Conservation (phyloP, 768 basidiomycete genomes). For the Dictyophora rubrovolvata region DNA sequence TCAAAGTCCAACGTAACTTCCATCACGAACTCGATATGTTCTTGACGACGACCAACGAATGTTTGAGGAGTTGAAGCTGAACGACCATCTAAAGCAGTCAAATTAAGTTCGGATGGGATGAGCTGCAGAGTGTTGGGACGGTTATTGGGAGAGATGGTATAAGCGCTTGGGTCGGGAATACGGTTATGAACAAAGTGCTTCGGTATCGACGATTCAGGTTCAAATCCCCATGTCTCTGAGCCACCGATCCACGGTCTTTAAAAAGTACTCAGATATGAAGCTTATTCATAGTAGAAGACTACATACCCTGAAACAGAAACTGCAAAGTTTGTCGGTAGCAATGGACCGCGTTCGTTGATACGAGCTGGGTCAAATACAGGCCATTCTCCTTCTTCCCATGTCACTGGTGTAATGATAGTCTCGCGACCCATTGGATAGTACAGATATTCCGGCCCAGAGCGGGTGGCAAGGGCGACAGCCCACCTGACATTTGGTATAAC, state of each 20-base stretch:
- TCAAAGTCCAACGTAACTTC: conserved; percentile 17
- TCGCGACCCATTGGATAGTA: conserved; percentile 4
- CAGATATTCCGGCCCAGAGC: neutral
- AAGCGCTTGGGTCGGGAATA: conserved; percentile 17
- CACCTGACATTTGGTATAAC: neutral
- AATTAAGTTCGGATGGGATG: conserved; percentile 19
- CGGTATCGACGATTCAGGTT: conserved; percentile 15
- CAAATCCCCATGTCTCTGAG: conserved; percentile 17
- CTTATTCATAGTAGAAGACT: neutral
- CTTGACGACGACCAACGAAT: conserved; percentile 24
- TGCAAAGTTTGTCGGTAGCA: neutral
- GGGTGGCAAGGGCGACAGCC: conserved; percentile 1
- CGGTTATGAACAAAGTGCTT: conserved; percentile 23
- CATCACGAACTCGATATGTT: conserved; percentile 21
- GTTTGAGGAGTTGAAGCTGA: conserved; percentile 18
- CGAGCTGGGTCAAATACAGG: neutral
- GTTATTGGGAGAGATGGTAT: conserved; percentile 15
- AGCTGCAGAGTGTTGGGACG: conserved; percentile 16
- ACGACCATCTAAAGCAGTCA: conserved; percentile 21
- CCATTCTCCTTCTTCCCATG: conserved; percentile 4
- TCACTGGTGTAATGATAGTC: conserved; percentile 2
- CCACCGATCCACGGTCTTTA: conserved; percentile 1
- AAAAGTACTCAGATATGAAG: neutral
- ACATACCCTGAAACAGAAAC: neutral
- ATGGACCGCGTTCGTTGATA: neutral